Percentiles rank a stretch among this genome's conserved stretches.
Evolutionary conservation across 73 alveolate genomes (phyloP).

Genomic region (Tetrahymena thermophila): DNA sequence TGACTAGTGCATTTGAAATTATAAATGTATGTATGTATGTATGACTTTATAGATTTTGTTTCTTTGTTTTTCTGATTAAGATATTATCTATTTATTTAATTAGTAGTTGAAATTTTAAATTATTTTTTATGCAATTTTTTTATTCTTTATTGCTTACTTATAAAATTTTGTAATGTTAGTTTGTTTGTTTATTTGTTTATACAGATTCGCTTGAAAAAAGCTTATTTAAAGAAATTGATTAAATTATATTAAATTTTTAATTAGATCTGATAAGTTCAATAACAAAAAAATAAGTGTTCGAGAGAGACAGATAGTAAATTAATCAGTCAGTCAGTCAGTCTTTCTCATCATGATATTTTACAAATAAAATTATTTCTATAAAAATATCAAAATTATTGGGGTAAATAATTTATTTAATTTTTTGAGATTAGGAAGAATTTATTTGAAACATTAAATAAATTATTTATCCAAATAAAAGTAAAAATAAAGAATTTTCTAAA

Average conservation of each 20-base stretch:
- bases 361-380: too few relatives aligned
- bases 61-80: neutral
- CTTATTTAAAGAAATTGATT: neutral
- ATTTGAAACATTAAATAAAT: too few relatives aligned
- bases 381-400: too few relatives aligned
- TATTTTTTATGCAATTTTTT: neutral
- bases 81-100: neutral
- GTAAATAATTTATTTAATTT: too few relatives aligned
- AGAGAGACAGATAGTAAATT: neutral
- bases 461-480: too few relatives aligned
- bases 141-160: neutral
- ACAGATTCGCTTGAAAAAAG: neutral
- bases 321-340: too few relatives aligned
- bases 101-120: neutral
- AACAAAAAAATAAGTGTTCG: neutral
- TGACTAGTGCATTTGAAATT: neutral
- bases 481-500: too few relatives aligned
- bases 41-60: neutral
- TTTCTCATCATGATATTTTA: too few relatives aligned
- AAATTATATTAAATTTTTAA: too few relatives aligned
- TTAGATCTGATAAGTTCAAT: neutral
- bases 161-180: neutral
- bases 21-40: neutral
- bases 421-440: too few relatives aligned
- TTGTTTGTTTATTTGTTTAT: neutral